These are phyloP conservation scores for Melianthus villosus DNA, from an alignment of 441 rosid genomes.

Conservation along the genomic window DNA sequence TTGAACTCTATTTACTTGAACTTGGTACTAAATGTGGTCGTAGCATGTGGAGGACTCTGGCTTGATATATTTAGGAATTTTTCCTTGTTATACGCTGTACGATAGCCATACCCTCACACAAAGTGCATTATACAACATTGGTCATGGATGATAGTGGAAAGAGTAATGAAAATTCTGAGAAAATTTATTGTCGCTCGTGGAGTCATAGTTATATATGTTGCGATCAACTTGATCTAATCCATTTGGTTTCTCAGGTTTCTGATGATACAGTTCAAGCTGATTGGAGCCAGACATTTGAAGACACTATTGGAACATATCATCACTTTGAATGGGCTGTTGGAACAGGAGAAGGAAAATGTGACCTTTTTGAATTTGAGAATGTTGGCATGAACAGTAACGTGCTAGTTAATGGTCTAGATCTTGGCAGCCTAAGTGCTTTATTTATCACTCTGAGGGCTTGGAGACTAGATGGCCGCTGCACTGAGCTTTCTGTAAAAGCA, in stretches of 20 bases:
- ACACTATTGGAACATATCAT: constrained; percentile 54
- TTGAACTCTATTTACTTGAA: too few species aligned
- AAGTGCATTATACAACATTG: too few species aligned
- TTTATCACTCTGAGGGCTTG: constrained; percentile 78
- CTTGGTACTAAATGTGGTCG: too few species aligned
- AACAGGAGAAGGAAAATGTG: constrained; percentile 71
- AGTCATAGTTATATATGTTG: not conserved
- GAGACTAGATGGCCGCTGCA: constrained; percentile 68
- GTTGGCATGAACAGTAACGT: constrained; percentile 61
- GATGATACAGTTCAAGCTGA: constrained; percentile 55
- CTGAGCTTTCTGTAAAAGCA: constrained; percentile 74
- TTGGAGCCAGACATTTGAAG: constrained; percentile 68
- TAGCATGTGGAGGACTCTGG: too few species aligned
- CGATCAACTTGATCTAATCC: not conserved
- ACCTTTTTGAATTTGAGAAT: constrained; percentile 66
- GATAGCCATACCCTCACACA: too few species aligned
- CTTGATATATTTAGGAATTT: too few species aligned
- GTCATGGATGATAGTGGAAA: too few species aligned
- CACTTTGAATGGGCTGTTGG: constrained; percentile 96
- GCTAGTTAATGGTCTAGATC: constrained; percentile 52
- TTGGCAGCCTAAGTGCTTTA: constrained; percentile 40
- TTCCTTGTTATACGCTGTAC: too few species aligned
- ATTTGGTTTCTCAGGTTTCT: constrained; percentile 35
- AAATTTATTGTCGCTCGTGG: too few species aligned
- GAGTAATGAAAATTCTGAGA: too few species aligned